Base-by-base conservation (phyloP, 495 filamentous ascomycete species). In the Rostrohypoxylon terebratum region DNA sequence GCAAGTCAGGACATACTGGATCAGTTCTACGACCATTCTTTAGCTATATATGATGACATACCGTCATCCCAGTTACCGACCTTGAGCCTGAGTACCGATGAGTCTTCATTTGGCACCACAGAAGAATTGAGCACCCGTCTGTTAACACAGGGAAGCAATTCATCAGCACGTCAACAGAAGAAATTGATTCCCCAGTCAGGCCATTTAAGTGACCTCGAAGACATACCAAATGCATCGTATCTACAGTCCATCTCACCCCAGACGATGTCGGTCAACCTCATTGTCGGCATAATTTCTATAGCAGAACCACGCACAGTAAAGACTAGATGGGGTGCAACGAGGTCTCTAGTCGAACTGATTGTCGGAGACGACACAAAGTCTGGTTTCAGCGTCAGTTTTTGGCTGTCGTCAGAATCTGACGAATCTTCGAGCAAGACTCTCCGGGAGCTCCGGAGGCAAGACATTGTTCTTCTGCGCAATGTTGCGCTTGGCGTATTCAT, bases 361-460 rank as follows among this genome's bases (percentile, higher is more conserved):
- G 92, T 97, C 1, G 94, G 92, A 11, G 95, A 98, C 75, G 93
- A 97, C 62, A 96, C 93, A 1, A 88, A 85, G 55, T 89, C 92
- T 11, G 92, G 92, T 13, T 97, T 98, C 78, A 87, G 84, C 11
- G 81, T 98, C 66, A 95, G 91, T 28, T 91, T 97, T 70, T 98
- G 95, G 95, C 82, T 97, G 13, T 74, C 81, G 5, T 71, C 70
- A 9, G 80, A 77, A 74, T 63, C 68, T 18, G 73, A 77, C 31
- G 68, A 76, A 18, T 70, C 77, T 6, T 70, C 77, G 1, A 80
- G 82, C 58, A 72, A 73, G 33, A 79, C 90, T 20, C 78, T 93
- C 7, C 77, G 77, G 21, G 77, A 74, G 2, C 79, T 96, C 59
- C 84, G 91, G 45, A 83, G 87, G 3, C 87, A 87, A 58, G 93